These are phyloP conservation scores for Dendrocalamus latiflorus DNA, from an alignment of 202 grass and related monocot genomes.

Conservation along the genomic window DNA sequence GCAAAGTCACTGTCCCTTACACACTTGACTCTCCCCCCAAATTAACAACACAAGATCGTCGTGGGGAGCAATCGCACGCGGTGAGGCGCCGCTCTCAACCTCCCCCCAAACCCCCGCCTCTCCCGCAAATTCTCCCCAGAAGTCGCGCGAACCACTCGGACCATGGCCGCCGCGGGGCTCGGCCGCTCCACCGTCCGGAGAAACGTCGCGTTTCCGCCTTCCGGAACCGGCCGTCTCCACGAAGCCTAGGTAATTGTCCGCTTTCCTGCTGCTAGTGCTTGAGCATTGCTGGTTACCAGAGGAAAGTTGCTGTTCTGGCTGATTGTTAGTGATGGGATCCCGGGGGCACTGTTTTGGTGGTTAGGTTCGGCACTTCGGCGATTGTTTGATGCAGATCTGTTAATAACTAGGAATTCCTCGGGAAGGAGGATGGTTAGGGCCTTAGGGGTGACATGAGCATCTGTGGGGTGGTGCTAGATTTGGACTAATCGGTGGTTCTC, in stretches of 20 bases:
- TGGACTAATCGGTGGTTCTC: conserved; percentile 25
- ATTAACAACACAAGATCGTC: conserved; percentile 24
- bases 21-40: conserved; percentile 10
- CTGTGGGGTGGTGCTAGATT: conserved; percentile 7
- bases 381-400: conserved; percentile 32
- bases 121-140: background rate
- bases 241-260: conserved; percentile 8
- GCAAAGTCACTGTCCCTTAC: conserved; percentile 13
- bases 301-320: background rate
- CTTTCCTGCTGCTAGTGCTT: background rate
- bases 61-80: conserved; percentile 32
- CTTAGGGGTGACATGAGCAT: background rate
- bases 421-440: background rate
- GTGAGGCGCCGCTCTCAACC: conserved; percentile 33
- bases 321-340: conserved; percentile 26
- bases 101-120: background rate
- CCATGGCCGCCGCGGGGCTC: conserved; percentile 20
- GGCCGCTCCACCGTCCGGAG: background rate
- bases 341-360: background rate
- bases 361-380: conserved; percentile 22
- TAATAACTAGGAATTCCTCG: conserved; percentile 14
- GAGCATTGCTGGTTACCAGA: background rate
- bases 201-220: background rate
- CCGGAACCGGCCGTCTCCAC: conserved; percentile 22
- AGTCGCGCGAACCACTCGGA: background rate